Evolutionary conservation across 352 stramenopile species (phyloP).

Genomic region (Globisporangium nodosum): DNA sequence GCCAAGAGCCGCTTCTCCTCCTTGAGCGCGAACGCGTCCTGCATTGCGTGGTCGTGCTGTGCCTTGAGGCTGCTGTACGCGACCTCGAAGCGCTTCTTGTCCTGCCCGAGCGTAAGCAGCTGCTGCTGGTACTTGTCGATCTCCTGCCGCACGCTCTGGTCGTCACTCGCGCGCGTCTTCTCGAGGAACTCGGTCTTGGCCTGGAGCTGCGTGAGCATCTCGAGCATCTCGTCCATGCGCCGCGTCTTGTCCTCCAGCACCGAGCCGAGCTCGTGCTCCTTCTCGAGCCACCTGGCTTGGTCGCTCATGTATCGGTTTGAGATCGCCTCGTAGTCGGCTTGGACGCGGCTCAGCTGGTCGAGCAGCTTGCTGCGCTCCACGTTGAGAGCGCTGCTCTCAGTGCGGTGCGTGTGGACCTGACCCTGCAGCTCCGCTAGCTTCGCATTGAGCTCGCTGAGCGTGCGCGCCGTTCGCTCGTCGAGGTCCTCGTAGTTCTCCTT

Average conservation of each 20-base stretch:
- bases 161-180: conserved; percentile 34
- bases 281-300: conserved; percentile 23
- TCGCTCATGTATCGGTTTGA: conserved; percentile 19
- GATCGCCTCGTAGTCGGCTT: conserved; percentile 23
- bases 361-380: conserved; percentile 13
- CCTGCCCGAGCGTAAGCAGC: conserved; percentile 18
- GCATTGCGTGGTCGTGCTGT: conserved; percentile 25
- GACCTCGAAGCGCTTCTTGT: conserved; percentile 37
- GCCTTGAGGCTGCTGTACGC: conserved; percentile 15
- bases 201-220: conserved; percentile 50
- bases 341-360: conserved; percentile 13
- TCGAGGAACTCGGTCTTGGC: conserved; percentile 44
- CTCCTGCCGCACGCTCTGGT: conserved; percentile 29
- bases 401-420: conserved; percentile 15
- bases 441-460: conserved; percentile 31
- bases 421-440: conserved; percentile 26
- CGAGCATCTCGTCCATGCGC: conserved; percentile 60
- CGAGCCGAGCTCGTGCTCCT: conserved; percentile 21
- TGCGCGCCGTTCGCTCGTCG: conserved; percentile 24
- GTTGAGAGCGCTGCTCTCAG: conserved; percentile 13
- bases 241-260: conserved; percentile 43
- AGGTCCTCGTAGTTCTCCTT: conserved; percentile 51
- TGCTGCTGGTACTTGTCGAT: conserved; percentile 38
- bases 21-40: conserved; percentile 24
- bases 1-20: conserved; percentile 25